Evolutionary conservation across 768 basidiomycete genomes (phyloP), one percentile per base, ranked within the genome.

Genomic region (Galerina marginata): DNA sequence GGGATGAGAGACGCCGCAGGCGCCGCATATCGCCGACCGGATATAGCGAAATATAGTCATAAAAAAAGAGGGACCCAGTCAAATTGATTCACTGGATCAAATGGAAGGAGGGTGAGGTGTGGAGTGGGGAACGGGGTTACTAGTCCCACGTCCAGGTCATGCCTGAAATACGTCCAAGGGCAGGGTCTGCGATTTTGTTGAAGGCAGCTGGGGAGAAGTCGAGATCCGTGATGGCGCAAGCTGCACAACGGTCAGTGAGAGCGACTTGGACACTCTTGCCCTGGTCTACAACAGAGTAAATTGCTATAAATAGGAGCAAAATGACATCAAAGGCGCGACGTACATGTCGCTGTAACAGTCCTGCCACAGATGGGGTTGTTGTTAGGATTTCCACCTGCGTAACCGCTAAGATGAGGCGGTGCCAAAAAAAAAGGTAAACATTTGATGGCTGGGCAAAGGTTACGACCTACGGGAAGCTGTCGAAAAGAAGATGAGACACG

Each of bases 281-380:
- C 46, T 78, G 33, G 67, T 85, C 90, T 90, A 62, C 44, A 10
- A 43, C 43, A 53, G 54, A 56, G 44, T 25, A 29, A 4, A 25
- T 5, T 3, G 15, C 16, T 36, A 63, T 58, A 50, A 57, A 45
- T 23, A 56, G 49, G 38, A 59, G 45, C 10, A 14, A n/a, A 29
- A 26, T 46, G 39, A 53, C 16, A 59, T 4, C 10, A 23, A 57
- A 56, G 56, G 54, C 53, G 39, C 48, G 29, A 58, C 58, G 71
- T 74, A 90, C 90, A 91, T 5, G 66, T 68, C 14, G 73, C 79
- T 7, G 56, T 68, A 55, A 90, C 74, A 55, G 74, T 64, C 67
- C 74, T 79, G 65, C 75, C 75, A 70, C 93, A 94, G 56, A 94
- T 71, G 37, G 92, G 91, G 77, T 95, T 93, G 56, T 63, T 67